Evolutionary conservation across 345 rosid species (phyloP).

Genomic region (Rhizophora mangle): DNA sequence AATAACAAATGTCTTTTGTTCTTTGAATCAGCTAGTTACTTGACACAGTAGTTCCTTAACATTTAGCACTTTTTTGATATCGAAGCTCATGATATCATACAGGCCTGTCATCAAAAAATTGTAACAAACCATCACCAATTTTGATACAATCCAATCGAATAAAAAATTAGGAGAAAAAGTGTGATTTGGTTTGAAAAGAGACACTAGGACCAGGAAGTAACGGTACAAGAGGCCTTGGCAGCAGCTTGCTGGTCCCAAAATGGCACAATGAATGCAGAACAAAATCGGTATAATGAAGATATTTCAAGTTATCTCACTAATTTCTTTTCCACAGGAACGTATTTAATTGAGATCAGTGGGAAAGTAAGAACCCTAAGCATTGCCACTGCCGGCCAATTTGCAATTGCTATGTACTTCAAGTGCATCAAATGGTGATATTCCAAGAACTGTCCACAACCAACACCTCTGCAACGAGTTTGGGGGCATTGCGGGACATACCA

Average conservation of each 20-base stretch:
- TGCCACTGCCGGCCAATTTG: background rate
- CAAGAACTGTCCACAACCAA: background rate
- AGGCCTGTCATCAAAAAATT: too few species aligned
- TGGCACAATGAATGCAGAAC: background rate
- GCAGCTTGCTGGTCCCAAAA: background rate
- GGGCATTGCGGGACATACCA: background rate
- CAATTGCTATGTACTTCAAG: background rate
- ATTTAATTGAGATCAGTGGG: conserved; percentile 3
- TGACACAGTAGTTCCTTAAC: too few species aligned
- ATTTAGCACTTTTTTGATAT: too few species aligned
- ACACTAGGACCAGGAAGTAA: background rate
- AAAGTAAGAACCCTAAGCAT: conserved; percentile 3
- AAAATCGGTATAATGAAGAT: background rate
- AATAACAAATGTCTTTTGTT: too few species aligned
- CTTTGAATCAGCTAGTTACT: too few species aligned
- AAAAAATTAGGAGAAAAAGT: background rate
- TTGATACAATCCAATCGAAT: background rate
- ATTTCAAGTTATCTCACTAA: background rate
- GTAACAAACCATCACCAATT: background rate
- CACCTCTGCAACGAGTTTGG: conserved; percentile 1
- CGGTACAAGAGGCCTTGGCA: conserved; percentile 1
- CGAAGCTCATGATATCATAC: too few species aligned
- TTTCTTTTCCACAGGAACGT: conserved; percentile 1
- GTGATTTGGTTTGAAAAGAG: too few species aligned
- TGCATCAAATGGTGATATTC: background rate